Evolutionary conservation across 768 basidiomycete genomes (phyloP).

Genomic region (Lactifluus piperatus): DNA sequence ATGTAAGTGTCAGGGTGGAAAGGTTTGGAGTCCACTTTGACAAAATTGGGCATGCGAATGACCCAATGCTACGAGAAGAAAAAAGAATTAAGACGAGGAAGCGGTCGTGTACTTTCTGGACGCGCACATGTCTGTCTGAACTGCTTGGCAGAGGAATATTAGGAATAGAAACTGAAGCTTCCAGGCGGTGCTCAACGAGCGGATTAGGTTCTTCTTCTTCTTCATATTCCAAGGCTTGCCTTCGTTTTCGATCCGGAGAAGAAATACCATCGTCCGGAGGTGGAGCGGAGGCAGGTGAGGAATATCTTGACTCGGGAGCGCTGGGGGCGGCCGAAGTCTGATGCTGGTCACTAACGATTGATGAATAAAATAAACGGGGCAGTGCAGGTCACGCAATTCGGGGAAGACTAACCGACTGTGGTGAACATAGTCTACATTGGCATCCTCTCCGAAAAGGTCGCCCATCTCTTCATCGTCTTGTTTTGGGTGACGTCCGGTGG

Average conservation of each 20-base stretch:
- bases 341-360: constrained; percentile 7
- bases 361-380: not conserved
- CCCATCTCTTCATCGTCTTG: constrained; percentile 41
- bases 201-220: constrained; percentile 66
- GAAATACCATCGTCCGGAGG: constrained; percentile 53
- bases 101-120: not conserved
- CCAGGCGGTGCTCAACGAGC: constrained; percentile 44
- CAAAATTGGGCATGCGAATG: constrained; percentile 87
- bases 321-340: constrained; percentile 16
- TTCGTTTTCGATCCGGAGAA: constrained; percentile 43
- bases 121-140: constrained; percentile 71
- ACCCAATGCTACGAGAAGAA: constrained; percentile 70
- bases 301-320: constrained; percentile 21
- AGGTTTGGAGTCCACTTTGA: constrained; percentile 82
- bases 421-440: constrained; percentile 40
- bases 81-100: constrained; percentile 3
- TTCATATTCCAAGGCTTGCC: constrained; percentile 69
- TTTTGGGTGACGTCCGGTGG: constrained; percentile 13
- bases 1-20: constrained; percentile 84
- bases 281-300: constrained; percentile 28
- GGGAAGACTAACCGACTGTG: constrained; percentile 37
- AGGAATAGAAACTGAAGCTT: constrained; percentile 74
- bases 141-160: constrained; percentile 76
- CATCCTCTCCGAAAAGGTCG: constrained; percentile 75
- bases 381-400: not conserved